Evolutionary conservation across 2,329 filamentous ascomycete species (phyloP).

Genomic region (Microdochium bolleyi): DNA sequence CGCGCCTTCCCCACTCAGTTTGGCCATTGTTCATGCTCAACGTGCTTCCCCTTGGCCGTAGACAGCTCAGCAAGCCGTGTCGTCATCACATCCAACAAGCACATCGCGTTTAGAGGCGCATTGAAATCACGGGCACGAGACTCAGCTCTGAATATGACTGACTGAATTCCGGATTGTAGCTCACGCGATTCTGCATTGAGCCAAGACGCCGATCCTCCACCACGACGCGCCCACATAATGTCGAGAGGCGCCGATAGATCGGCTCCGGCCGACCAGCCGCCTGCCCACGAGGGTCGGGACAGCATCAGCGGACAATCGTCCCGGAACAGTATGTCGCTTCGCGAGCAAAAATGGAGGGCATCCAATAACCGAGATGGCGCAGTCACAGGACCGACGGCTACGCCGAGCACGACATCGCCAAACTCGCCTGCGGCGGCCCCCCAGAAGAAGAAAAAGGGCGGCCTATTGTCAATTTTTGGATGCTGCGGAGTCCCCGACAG

Average conservation of each 20-base stretch:
- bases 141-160: too few relatives aligned
- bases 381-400: conserved; percentile 43
- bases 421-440: conserved; percentile 40
- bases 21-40: neutral
- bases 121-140: too few relatives aligned
- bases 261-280: neutral
- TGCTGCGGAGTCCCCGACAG: conserved; percentile 61
- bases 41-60: too few relatives aligned
- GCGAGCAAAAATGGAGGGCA: conserved; percentile 58
- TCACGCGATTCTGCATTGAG: neutral
- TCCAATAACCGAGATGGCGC: conserved; percentile 55
- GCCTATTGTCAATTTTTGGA: conserved; percentile 53
- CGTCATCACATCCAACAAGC: too few relatives aligned
- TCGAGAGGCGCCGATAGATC: neutral
- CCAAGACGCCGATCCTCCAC: neutral
- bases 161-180: neutral
- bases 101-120: too few relatives aligned
- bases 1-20: neutral
- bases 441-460: conserved; percentile 43
- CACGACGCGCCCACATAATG: neutral
- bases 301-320: conserved; percentile 53
- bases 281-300: conserved; percentile 44
- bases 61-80: too few relatives aligned
- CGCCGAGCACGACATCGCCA: conserved; percentile 40
- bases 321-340: conserved; percentile 41